A percentile compares a stretch with the other conserved stretches of the same genome.
Conservation (phyloP, 371 early-diverging fungal genomes). For the Mucor plumbeus region DNA sequence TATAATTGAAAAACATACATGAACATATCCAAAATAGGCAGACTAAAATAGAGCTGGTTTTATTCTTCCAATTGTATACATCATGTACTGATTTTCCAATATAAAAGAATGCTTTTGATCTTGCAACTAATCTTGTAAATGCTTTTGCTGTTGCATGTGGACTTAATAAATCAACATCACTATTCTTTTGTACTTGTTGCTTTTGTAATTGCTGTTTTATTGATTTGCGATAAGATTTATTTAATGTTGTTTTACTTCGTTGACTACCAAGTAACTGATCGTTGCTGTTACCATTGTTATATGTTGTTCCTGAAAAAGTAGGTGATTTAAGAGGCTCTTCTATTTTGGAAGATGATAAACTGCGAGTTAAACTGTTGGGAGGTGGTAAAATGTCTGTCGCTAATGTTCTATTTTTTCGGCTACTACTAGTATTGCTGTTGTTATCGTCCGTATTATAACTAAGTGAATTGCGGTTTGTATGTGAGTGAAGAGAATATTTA, state of each 20-base stretch:
- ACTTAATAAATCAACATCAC: constrained; percentile 15
- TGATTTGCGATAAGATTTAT: constrained; percentile 31
- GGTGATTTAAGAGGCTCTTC: constrained; percentile 34
- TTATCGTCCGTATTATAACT: constrained; percentile 13
- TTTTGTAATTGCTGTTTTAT: constrained; percentile 26
- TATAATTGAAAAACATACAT: constrained; percentile 17
- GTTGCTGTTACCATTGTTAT: not conserved
- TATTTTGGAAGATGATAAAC: not conserved
- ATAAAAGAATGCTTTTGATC: constrained; percentile 43
- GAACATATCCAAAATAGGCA: constrained; percentile 25
- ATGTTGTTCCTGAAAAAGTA: constrained; percentile 24
- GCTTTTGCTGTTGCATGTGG: constrained; percentile 50
- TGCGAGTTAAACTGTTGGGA: constrained; percentile 7
- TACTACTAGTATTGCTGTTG: constrained; percentile 10
- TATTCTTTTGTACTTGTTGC: constrained; percentile 11
- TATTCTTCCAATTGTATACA: constrained; percentile 42
- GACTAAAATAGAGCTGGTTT: constrained; percentile 17
- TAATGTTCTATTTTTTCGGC: constrained; percentile 16
- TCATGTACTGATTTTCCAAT: constrained; percentile 28
- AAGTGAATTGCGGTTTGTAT: constrained; percentile 10
- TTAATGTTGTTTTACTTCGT: constrained; percentile 7
- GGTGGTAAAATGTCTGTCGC: constrained; percentile 9
- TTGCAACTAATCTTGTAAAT: constrained; percentile 47
- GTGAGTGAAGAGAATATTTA: constrained; percentile 30
- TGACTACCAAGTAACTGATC: constrained; percentile 1